These are phyloP conservation scores for Vanrija sp. DNA, from an alignment of 1,284 basidiomycete genomes.

Conservation along the genomic window DNA sequence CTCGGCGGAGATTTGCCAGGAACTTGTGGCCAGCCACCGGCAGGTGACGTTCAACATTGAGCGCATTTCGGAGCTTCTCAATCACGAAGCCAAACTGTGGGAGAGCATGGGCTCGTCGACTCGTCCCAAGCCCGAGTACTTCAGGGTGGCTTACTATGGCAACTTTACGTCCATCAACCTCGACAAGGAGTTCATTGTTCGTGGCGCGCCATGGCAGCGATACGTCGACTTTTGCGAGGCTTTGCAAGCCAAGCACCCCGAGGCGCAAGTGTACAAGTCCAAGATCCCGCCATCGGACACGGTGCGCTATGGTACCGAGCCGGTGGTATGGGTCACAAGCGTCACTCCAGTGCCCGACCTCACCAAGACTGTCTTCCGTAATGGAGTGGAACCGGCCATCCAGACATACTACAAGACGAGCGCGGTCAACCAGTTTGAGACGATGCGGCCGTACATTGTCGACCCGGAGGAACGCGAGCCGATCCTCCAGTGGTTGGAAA, in stretches of 20 bases:
- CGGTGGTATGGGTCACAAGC: conserved; percentile 82
- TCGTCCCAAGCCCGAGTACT: conserved; percentile 85
- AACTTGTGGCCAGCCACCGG: conserved; percentile 76
- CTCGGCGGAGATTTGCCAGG: conserved; percentile 88
- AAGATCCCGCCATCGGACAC: conserved; percentile 75
- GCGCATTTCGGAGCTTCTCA: conserved; percentile 76
- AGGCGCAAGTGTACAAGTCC: conserved; percentile 72
- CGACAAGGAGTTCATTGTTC: conserved; percentile 46
- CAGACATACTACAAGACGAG: conserved; percentile 64
- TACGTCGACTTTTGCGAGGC: conserved; percentile 64
- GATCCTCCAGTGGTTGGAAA: conserved; percentile 76
- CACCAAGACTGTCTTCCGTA: conserved; percentile 72
- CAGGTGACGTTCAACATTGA: conserved; percentile 82
- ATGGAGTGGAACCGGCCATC: conserved; percentile 75
- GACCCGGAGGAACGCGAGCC: conserved; percentile 53
- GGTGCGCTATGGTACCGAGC: conserved; percentile 71
- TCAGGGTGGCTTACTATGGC: conserved; percentile 61
- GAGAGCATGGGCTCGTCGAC: conserved; percentile 78
- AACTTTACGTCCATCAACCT: conserved; percentile 40
- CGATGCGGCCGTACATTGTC: conserved; percentile 65
- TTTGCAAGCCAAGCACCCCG: conserved; percentile 87
- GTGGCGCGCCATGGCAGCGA: conserved; percentile 39
- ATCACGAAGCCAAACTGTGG: conserved; percentile 74
- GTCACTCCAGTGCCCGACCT: conserved; percentile 83
- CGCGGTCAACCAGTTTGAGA: conserved; percentile 75